Evolutionary conservation across 2,329 filamentous ascomycete species (phyloP).

Genomic region (Dryadomyces sulphureus): DNA sequence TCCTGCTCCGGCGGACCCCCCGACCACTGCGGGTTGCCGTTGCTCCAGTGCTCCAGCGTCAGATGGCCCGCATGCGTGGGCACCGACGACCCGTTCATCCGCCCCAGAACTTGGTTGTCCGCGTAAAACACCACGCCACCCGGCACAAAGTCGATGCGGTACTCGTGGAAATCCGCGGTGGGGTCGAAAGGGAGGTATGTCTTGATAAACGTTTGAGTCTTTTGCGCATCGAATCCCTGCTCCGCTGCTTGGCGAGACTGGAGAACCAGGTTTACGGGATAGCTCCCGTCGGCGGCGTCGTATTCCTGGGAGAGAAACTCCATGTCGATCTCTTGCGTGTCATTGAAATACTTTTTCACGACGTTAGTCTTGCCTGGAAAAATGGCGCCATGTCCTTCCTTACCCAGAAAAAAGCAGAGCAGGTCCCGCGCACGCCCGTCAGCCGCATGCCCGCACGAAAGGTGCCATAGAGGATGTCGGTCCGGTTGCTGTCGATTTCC

Average conservation of each 20-base stretch:
- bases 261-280: constrained; percentile 58
- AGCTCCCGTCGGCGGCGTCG: constrained; percentile 30
- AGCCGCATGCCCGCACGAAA: constrained; percentile 55
- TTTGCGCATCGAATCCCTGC: constrained; percentile 46
- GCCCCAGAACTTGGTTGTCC: constrained; percentile 41
- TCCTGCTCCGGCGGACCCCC: constrained; percentile 51
- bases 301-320: constrained; percentile 61
- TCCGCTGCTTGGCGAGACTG: constrained; percentile 47
- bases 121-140: constrained; percentile 52
- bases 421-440: constrained; percentile 48
- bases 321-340: constrained; percentile 69
- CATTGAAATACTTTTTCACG: constrained; percentile 63
- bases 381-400: no score
- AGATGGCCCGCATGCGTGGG: constrained; percentile 49
- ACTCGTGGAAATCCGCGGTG: constrained; percentile 54
- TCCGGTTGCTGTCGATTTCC: constrained; percentile 46
- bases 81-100: constrained; percentile 40
- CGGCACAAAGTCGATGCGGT: constrained; percentile 61
- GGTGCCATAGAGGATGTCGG: constrained; percentile 54
- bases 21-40: constrained; percentile 58
- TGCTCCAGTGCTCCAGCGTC: constrained; percentile 65
- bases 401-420: constrained; percentile 69
- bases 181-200: constrained; percentile 52
- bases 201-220: constrained; percentile 41
- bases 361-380: no score